Percentiles rank a stretch among this genome's conserved stretches.
These are phyloP conservation scores for Ceratocystis harringtonii DNA, from an alignment of 2,329 filamentous ascomycete species.

Conservation along the genomic window DNA sequence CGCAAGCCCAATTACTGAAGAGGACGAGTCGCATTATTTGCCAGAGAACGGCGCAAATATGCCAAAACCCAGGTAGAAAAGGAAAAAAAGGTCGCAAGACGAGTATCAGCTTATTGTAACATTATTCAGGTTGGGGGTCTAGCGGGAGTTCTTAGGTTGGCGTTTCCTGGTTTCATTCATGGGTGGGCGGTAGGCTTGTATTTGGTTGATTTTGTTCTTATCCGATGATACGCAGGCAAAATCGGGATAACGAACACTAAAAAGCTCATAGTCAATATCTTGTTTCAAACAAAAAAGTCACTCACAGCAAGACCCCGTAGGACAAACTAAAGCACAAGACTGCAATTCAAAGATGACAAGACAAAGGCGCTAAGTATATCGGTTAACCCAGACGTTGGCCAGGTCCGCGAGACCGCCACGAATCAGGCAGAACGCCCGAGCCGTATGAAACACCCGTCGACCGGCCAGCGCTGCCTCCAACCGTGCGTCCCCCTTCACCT, in stretches of 20 bases:
- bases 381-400: slow-evolving; percentile 46
- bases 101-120: background rate
- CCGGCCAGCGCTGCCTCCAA: slow-evolving; percentile 7
- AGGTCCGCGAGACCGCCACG: slow-evolving; percentile 48
- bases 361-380: background rate
- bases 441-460: slow-evolving; percentile 11
- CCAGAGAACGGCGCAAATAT: background rate
- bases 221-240: background rate
- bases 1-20: slow-evolving; percentile 22
- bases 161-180: background rate
- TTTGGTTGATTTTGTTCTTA: background rate
- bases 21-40: slow-evolving; percentile 17
- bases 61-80: background rate
- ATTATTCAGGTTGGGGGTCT: background rate
- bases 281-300: too few relatives aligned
- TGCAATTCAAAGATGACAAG: background rate
- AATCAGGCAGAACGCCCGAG: slow-evolving; percentile 40
- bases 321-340: background rate
- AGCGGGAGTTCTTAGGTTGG: background rate
- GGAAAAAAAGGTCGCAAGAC: background rate
- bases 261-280: background rate
- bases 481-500: background rate
- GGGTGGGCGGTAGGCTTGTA: background rate
- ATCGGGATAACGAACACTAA: background rate
- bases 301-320: background rate